A percentile compares a stretch with the other conserved stretches of the same genome.
phyloP scores from a whole-genome alignment of 2,329 filamentous ascomycete genomes.

The Fusarium aywerte region DNA sequence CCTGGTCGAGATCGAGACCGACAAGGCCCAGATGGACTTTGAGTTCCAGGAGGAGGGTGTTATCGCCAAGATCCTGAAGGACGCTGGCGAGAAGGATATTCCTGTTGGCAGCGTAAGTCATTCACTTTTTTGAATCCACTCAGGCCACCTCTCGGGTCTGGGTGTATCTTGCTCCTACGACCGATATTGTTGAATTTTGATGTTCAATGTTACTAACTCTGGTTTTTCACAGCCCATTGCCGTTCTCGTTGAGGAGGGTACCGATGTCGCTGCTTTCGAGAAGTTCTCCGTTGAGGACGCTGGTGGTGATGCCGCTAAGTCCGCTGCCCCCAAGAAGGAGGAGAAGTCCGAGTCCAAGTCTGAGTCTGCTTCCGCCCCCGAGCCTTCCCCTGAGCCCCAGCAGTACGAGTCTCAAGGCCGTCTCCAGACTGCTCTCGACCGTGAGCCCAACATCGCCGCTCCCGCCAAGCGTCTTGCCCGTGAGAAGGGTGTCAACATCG shows the following conservation, averaged over 20 bases:
- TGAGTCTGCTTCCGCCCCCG: constrained; percentile 60
- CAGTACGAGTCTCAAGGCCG: constrained; percentile 80
- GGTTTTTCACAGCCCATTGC: constrained; percentile 81
- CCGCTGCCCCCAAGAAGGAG: constrained; percentile 76
- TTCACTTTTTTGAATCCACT: constrained; percentile 26
- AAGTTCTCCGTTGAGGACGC: constrained; percentile 90
- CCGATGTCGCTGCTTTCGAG: constrained; percentile 88
- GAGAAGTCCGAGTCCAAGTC: constrained; percentile 70
- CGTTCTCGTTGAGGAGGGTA: constrained; percentile 90
- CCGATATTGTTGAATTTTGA: neutral
- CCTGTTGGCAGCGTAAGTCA: constrained; percentile 89
- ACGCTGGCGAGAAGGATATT: constrained; percentile 93
- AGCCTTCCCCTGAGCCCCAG: constrained; percentile 65
- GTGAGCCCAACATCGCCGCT: constrained; percentile 77
- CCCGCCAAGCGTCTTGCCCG: constrained; percentile 84
- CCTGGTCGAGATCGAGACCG: constrained; percentile 97
- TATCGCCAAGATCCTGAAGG: constrained; percentile 92
- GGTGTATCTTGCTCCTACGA: constrained; percentile 31
- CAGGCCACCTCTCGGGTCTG: constrained; percentile 24
- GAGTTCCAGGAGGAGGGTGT: constrained; percentile 99
- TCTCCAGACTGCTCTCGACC: constrained; percentile 85
- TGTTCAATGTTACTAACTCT: constrained; percentile 22
- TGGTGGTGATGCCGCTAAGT: constrained; percentile 75
- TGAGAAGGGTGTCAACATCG: constrained; percentile 83
- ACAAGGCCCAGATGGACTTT: constrained; percentile 99